Evolutionary conservation across 352 stramenopile species (phyloP), one percentile per base, ranked within the genome.

Genomic region (Pythium phragmitis): DNA sequence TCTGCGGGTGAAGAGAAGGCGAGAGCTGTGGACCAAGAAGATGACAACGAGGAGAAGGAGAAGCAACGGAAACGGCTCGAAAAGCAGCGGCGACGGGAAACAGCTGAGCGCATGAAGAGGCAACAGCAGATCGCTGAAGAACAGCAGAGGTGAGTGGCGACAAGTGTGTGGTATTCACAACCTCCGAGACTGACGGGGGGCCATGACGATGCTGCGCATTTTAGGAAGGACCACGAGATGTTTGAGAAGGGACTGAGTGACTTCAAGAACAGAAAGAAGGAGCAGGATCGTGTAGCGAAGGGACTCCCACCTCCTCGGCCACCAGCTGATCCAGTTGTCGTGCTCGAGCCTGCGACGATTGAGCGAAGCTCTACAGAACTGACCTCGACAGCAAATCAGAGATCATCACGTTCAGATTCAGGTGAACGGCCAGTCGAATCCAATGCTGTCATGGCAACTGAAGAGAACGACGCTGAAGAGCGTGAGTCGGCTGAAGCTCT

Each of bases 221-320:
- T 30, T 30, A 92, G 83, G 14, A 77, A 76, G 58, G 71, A 88
- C 14, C 52, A 73, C 47, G 78, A 89, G 50, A 58, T 74, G 11
- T 76, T 85, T 33, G 70, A 88, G 34, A 72, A 80, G 59, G 75
- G 78, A 2, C 68, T 91, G 7, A 67, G 73, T 41, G 68, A 68
- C 2, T 83, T 82, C 69, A 89, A 85, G 42, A 79, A 48, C n/a
- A 82, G 77, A n/a, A 71, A 81, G 33, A 73, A 73, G n/a, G 76
- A 85, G 45, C 63, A 89, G 23, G 78, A 92, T 61, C 73, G 79
- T 2, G 72, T 82, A 9, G 81, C 79, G 0, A 88, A 89, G 66
- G 81, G 78, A 2, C 57, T 88, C 14, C 47, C 60, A 30, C 43
- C 60, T 17, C 58, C 54, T 42, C 41, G 39, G 23, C 30, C 33